These are phyloP conservation scores for Fusarium papillatum DNA, from an alignment of 2,329 filamentous ascomycete genomes.

Conservation along the genomic window DNA sequence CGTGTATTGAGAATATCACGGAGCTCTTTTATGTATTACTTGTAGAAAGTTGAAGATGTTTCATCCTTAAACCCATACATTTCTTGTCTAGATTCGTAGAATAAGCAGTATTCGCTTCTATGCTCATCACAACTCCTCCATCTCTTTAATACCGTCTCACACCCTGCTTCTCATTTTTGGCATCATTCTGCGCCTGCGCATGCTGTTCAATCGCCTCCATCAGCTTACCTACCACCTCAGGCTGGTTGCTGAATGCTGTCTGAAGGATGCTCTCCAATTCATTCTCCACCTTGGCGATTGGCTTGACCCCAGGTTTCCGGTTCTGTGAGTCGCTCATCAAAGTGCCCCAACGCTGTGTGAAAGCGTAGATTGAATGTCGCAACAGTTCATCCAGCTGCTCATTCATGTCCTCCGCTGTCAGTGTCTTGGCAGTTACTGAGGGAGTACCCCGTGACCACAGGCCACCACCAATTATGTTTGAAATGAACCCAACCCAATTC, in stretches of 20 bases:
- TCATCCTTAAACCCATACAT: conserved; percentile 1
- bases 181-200: conserved; percentile 65
- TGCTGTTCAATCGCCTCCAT: conserved; percentile 73
- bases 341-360: conserved; percentile 71
- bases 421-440: conserved; percentile 53
- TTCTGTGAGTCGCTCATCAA: conserved; percentile 63
- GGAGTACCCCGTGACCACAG: conserved; percentile 59
- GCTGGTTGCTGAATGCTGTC: conserved; percentile 70
- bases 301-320: conserved; percentile 62
- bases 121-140: neutral
- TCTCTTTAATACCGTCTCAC: conserved; percentile 46
- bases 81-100: conserved; percentile 9
- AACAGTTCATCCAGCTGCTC: conserved; percentile 75
- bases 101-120: conserved; percentile 16
- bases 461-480: conserved; percentile 68
- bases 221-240: conserved; percentile 70
- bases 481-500: conserved; percentile 71
- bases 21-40: too few relatives aligned
- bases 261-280: conserved; percentile 70
- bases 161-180: conserved; percentile 51
- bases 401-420: conserved; percentile 69
- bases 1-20: neutral
- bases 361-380: conserved; percentile 72
- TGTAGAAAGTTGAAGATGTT: neutral
- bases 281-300: conserved; percentile 65